Conservation (phyloP, 225 moss, liverwort and hornwort genomes). For the Pseudoscleropodium purum region DNA sequence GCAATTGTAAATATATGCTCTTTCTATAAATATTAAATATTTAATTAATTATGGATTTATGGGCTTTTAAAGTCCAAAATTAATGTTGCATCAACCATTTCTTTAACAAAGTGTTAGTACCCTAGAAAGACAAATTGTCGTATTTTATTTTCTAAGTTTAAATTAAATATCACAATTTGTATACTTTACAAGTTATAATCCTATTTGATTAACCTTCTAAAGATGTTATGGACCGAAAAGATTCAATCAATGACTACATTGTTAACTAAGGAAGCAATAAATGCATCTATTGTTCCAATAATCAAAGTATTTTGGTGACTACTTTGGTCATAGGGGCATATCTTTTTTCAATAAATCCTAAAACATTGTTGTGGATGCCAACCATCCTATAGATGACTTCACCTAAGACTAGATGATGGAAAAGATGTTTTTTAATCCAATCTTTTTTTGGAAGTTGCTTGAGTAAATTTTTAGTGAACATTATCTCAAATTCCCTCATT, state of each 20-base stretch:
- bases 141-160: background rate
- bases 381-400: background rate
- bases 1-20: background rate
- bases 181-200: background rate
- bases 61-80: no score
- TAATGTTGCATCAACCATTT: no score
- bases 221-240: accelerated
- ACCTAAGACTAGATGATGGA: accelerated
- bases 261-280: background rate
- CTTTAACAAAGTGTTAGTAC: no score
- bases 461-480: background rate
- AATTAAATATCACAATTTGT: background rate
- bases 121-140: background rate
- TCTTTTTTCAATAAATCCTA: accelerated
- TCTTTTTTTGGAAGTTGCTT: background rate
- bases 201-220: background rate
- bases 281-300: background rate
- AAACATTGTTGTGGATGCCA: accelerated
- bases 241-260: accelerated
- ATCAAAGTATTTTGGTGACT: background rate
- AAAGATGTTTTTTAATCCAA: background rate
- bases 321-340: accelerated
- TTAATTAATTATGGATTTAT: no score
- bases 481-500: background rate
- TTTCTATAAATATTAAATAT: background rate